Evolutionary conservation across 1,284 basidiomycete genomes (phyloP).

Genomic region (Rhodotorula sp.): DNA sequence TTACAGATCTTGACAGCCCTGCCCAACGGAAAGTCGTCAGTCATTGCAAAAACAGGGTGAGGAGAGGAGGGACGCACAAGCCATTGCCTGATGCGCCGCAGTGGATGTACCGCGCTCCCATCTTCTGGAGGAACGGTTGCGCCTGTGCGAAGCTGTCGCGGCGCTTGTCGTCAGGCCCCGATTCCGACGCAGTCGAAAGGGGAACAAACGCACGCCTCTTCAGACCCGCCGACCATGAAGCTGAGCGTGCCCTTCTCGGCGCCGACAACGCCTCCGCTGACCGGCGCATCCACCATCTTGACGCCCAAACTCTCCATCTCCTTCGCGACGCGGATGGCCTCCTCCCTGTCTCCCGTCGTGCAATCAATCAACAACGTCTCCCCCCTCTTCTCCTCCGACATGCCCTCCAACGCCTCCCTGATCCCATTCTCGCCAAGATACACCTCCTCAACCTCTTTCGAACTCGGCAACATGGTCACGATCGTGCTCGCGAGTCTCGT

Average conservation of each 20-base stretch:
- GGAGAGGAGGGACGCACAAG: slow-evolving; percentile 48
- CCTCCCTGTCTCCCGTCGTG: slow-evolving; percentile 76
- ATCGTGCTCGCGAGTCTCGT: slow-evolving; percentile 51
- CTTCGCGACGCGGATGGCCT: slow-evolving; percentile 64
- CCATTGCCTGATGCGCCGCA: slow-evolving; percentile 82
- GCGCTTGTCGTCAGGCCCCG: not conserved
- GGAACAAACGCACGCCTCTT: slow-evolving; percentile 53
- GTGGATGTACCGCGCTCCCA: slow-evolving; percentile 78
- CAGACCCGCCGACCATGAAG: slow-evolving; percentile 81
- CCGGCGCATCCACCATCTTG: slow-evolving; percentile 82
- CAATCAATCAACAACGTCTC: slow-evolving; percentile 76
- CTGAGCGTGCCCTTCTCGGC: slow-evolving; percentile 81
- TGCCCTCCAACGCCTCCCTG: slow-evolving; percentile 26
- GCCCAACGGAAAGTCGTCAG: not conserved
- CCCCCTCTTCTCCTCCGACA: slow-evolving; percentile 18
- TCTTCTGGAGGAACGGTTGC: slow-evolving; percentile 57
- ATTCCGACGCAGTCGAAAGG: not conserved
- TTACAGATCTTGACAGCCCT: slow-evolving; percentile 80
- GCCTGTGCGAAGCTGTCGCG: slow-evolving; percentile 54
- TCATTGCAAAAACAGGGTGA: too few relatives aligned
- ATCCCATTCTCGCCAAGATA: slow-evolving; percentile 48
- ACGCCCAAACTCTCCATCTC: slow-evolving; percentile 55
- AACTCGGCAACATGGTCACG: slow-evolving; percentile 55
- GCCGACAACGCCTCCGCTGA: slow-evolving; percentile 82
- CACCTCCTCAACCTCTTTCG: slow-evolving; percentile 52